A percentile compares a stretch with the other conserved stretches of the same genome.
phyloP scores from a whole-genome alignment of 352 stramenopile species.

The Phytophthora sojae region DNA sequence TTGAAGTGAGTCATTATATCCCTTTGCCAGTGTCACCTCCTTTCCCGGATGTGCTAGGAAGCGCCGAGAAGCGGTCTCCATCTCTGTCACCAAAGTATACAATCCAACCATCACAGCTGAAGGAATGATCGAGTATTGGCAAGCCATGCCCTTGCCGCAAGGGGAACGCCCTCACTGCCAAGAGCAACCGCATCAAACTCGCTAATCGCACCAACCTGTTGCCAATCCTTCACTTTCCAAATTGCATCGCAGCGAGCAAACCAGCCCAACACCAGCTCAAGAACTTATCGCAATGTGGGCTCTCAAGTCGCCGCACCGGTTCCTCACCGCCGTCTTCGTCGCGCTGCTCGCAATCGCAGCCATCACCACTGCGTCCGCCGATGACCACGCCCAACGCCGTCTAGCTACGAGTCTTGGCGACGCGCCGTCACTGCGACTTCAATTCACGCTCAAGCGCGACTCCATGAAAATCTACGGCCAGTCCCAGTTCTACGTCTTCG shows the following conservation, averaged over 20 bases:
- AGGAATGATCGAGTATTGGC: no score
- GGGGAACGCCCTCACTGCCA: no score
- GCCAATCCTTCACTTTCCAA: conserved; percentile 10
- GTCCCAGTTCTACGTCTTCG: conserved; percentile 39
- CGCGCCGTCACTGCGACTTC: conserved; percentile 29
- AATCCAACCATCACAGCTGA: no score
- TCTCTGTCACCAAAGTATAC: no score
- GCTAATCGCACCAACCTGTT: no score
- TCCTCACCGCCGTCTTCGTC: neutral
- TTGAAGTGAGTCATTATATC: no score
- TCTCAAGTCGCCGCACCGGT: neutral
- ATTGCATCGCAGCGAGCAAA: neutral
- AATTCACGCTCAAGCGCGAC: conserved; percentile 33
- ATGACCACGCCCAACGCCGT: neutral
- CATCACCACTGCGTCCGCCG: neutral
- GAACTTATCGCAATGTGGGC: neutral
- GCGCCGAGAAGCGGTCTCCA: no score
- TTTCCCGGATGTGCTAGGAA: no score
- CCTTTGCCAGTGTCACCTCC: no score
- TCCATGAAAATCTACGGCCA: conserved; percentile 38
- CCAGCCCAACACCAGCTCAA: neutral
- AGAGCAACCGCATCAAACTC: no score
- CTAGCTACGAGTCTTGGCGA: conserved; percentile 20
- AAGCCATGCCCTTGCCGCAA: no score
- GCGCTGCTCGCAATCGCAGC: conserved; percentile 3